phyloP scores from a whole-genome alignment of 2,329 filamentous ascomycete genomes.

The Aspergillus awamori region DNA sequence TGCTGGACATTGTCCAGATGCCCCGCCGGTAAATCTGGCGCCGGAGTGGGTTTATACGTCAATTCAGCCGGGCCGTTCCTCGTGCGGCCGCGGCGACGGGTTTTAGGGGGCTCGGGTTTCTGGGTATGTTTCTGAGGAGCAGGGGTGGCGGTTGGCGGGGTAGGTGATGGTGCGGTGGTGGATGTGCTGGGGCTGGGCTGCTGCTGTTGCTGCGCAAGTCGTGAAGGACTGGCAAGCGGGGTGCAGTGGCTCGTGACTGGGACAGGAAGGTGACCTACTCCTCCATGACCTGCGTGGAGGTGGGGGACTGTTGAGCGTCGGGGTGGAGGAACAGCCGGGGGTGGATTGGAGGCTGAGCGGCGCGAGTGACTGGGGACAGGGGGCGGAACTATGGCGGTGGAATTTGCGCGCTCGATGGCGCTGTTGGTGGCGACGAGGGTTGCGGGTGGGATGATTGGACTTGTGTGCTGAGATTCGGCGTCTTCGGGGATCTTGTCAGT shows the following conservation, averaged over 20 bases:
- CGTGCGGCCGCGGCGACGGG: slow-evolving; percentile 44
- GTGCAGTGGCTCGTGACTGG: slow-evolving; percentile 31
- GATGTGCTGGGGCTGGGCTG: background rate
- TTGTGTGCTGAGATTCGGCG: slow-evolving; percentile 17
- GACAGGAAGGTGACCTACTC: background rate
- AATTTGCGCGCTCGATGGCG: slow-evolving; percentile 26
- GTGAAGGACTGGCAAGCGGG: slow-evolving; percentile 22
- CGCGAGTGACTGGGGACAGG: slow-evolving; percentile 29
- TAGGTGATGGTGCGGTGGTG: slow-evolving; percentile 3
- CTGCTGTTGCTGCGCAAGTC: slow-evolving; percentile 6
- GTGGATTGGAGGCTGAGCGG: slow-evolving; percentile 39
- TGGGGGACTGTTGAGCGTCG: slow-evolving; percentile 37
- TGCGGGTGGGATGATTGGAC: slow-evolving; percentile 3
- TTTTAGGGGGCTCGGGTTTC: slow-evolving; percentile 45
- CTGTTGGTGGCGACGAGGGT: slow-evolving; percentile 15
- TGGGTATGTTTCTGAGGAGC: slow-evolving; percentile 30
- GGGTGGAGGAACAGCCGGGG: slow-evolving; percentile 47
- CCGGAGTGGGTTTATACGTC: slow-evolving; percentile 21
- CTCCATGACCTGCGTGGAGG: slow-evolving; percentile 9
- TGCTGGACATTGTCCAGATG: background rate
- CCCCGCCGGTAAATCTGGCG: slow-evolving; percentile 16
- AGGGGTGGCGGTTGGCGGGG: background rate
- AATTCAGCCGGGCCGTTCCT: slow-evolving; percentile 32
- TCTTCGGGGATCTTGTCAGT: slow-evolving; percentile 34
- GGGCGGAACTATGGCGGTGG: slow-evolving; percentile 26